Conservation (phyloP, 2,329 filamentous ascomycete species). For the Fusarium illudens region DNA sequence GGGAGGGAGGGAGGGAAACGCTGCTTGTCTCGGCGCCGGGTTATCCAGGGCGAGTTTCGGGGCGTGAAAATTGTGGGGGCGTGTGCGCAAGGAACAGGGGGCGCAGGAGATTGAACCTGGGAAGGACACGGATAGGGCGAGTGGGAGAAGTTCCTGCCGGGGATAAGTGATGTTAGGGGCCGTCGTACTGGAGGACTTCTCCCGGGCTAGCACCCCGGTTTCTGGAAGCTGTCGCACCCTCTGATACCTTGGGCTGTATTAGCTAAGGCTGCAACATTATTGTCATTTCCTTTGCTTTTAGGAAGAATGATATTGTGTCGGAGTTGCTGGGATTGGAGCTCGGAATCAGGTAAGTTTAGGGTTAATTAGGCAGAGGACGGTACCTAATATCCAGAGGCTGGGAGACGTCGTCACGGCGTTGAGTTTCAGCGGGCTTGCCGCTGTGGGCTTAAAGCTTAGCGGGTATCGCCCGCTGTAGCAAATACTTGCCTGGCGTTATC, state of each 20-base stretch:
- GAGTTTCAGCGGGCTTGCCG: constrained; percentile 5
- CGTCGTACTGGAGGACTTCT: neutral
- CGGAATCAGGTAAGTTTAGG: neutral
- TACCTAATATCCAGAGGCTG: no score
- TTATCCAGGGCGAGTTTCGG: constrained; percentile 36
- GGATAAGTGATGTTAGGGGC: neutral
- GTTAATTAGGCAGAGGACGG: neutral
- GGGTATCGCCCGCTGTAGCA: neutral
- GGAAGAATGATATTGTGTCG: neutral
- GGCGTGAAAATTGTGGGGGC: constrained; percentile 16
- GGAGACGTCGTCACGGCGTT: neutral
- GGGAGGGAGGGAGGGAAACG: no score
- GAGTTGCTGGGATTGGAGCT: neutral
- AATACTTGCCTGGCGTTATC: neutral
- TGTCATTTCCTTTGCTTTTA: neutral
- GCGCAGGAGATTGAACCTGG: constrained; percentile 21
- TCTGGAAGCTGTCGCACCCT: no score
- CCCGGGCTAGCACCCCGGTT: neutral
- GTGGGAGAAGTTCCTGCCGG: neutral
- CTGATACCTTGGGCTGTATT: no score
- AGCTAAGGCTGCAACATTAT: neutral
- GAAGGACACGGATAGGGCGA: constrained; percentile 22
- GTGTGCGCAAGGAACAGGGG: constrained; percentile 29
- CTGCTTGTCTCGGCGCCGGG: constrained; percentile 40
- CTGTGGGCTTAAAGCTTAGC: neutral